Base-by-base conservation (phyloP, 2,329 filamentous ascomycete genomes). In the Aspergillus tamarii region DNA sequence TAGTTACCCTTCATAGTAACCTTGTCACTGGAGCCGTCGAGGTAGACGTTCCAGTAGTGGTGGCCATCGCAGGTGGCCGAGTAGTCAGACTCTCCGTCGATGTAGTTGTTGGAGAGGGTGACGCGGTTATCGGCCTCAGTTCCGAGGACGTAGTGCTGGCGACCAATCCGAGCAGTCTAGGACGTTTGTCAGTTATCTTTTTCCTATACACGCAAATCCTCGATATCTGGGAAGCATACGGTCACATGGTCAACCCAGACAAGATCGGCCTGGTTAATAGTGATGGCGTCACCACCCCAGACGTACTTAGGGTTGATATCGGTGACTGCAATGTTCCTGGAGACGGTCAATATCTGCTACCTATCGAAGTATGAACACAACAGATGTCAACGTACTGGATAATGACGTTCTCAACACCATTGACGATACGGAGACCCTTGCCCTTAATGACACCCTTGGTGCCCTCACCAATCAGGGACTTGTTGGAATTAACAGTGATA, bases 1-100 rank as follows among this genome's bases (percentile, higher is more conserved):
- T 87, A 88, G 81, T 88, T 88, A 67, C 81, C 80, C 79, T 86
- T 85, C 73, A 88, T 71, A 66, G 87, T 88, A 70, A 88, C 80
- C 64, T 83, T 71, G 72, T 89, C 87, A 73, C 76, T 81, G 60
- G 80, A 80, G 16, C 87, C 87, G 50, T 81, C 83, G 43, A 88
- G 80, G 78, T 86, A 86, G 66, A 88, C 74, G 41, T 77, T 82
- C 86, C 86, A 88, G 82, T 88, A 88, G 76, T 87, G 85, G 74
- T 85, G 81, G 46, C 78, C 80, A 72, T 88, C 80, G 74, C 87
- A 89, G 55, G 82, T 85, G 6, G 87, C 83, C 9, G 85, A 87
- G 78, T 81, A 88, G 28, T 76, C 73, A 36, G 82, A 82, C 32
- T 73, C 72, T 52, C 87, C 87, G 68, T 89, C 82, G 69, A 89